A percentile compares a stretch with the other conserved stretches of the same genome.
Conservation (phyloP, 176 grass and related monocot genomes). For the Aechmea fasciata region DNA sequence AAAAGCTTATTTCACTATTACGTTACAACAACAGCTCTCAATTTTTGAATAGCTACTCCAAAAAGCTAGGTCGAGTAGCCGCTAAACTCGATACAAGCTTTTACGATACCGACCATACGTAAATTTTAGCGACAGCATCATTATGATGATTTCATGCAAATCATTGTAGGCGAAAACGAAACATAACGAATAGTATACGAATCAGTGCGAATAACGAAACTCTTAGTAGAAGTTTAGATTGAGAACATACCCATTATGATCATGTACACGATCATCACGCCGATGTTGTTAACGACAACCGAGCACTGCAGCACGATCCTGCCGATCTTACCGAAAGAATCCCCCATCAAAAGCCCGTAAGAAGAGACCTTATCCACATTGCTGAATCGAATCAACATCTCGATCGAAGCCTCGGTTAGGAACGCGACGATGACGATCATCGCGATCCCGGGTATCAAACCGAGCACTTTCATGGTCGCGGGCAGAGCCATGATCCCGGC, state of each 20-base stretch:
- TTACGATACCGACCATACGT: background rate
- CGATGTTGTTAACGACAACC: conserved; percentile 68
- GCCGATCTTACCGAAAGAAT: conserved; percentile 39
- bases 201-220: background rate
- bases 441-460: conserved; percentile 63
- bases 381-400: conserved; percentile 75
- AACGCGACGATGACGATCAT: conserved; percentile 59
- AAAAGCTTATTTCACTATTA: too few relatives aligned
- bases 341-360: conserved; percentile 64
- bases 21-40: too few relatives aligned
- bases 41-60: background rate
- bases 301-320: conserved; percentile 54
- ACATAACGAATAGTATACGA: background rate
- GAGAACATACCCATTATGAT: conserved; percentile 72
- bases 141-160: too few relatives aligned
- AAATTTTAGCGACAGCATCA: background rate
- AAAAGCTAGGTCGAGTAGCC: background rate
- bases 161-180: background rate
- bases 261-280: conserved; percentile 72
- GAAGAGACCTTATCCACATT: conserved; percentile 44
- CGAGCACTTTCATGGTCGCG: conserved; percentile 73
- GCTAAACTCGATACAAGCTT: background rate
- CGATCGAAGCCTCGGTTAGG: conserved; percentile 73
- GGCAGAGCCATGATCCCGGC: conserved; percentile 93
- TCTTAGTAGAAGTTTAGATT: conserved; percentile 7